These are phyloP conservation scores for Sphaerostilbella broomeana DNA, from an alignment of 2,329 filamentous ascomycete species.

Conservation along the genomic window DNA sequence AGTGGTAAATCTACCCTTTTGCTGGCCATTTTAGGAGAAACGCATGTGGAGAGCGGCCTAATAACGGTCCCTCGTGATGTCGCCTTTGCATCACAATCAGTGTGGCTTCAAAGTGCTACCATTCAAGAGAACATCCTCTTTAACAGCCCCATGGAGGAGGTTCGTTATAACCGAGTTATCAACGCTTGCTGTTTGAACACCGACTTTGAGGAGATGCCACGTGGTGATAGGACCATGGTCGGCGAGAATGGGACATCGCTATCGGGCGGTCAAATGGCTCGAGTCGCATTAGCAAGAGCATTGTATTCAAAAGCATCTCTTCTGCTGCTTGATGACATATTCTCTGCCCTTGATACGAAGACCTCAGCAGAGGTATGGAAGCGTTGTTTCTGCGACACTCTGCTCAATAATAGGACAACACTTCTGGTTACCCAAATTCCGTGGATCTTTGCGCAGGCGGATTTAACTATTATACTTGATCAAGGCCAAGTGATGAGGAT, in stretches of 20 bases:
- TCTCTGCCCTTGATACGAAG: constrained; percentile 51
- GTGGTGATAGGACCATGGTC: constrained; percentile 43
- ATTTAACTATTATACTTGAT: constrained; percentile 37
- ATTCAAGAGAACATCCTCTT: constrained; percentile 49
- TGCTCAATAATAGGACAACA: constrained; percentile 45
- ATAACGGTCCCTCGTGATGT: constrained; percentile 45
- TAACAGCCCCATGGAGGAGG: constrained; percentile 40
- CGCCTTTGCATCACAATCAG: constrained; percentile 48
- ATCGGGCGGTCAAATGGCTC: constrained; percentile 48
- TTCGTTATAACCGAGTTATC: constrained; percentile 47
- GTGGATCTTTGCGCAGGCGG: constrained; percentile 43
- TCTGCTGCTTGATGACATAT: constrained; percentile 50
- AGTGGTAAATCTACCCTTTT: constrained; percentile 50
- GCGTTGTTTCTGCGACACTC: constrained; percentile 45
- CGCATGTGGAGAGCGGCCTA: constrained; percentile 39
- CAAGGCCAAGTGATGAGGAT: constrained; percentile 34
- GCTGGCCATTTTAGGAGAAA: constrained; percentile 47
- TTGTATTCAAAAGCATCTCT: constrained; percentile 49
- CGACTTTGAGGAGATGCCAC: constrained; percentile 44
- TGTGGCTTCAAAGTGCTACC: constrained; percentile 50
- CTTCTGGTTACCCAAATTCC: constrained; percentile 50
- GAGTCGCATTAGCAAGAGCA: constrained; percentile 48
- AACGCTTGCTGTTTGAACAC: constrained; percentile 45
- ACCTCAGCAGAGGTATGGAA: constrained; percentile 49
- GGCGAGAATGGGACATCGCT: constrained; percentile 47